Conservation (phyloP, 179 eudicot species). For the Beta corolliflora region DNA sequence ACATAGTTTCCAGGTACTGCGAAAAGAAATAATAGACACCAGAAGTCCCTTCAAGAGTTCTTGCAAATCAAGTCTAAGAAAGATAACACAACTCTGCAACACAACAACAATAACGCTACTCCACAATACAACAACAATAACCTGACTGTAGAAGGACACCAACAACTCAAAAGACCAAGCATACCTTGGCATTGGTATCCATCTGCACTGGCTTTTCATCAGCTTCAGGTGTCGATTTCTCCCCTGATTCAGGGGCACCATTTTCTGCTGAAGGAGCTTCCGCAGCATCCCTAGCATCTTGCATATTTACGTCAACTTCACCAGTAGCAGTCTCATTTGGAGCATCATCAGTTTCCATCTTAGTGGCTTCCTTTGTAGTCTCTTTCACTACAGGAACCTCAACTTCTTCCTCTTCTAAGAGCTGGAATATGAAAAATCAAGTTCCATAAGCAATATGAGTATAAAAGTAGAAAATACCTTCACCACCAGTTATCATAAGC, state of each 20-base stretch:
- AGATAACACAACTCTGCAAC: background rate
- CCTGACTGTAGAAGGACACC: too few relatives aligned
- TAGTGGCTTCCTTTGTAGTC: slow-evolving; percentile 41
- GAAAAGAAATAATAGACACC: background rate
- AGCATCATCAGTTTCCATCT: slow-evolving; percentile 77
- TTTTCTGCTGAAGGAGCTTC: slow-evolving; percentile 58
- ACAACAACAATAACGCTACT: background rate
- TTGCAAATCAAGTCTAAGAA: background rate
- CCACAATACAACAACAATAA: too few relatives aligned
- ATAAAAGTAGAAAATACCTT: background rate
- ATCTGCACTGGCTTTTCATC: slow-evolving; percentile 71
- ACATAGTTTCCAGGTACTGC: background rate
- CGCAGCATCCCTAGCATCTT: slow-evolving; percentile 56
- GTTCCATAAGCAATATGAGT: background rate
- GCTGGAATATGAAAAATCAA: slow-evolving; percentile 39
- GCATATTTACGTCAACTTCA: slow-evolving; percentile 74
- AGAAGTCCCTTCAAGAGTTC: background rate
- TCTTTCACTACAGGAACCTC: slow-evolving; percentile 80
- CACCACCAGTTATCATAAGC: background rate
- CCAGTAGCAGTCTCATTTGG: slow-evolving; percentile 39
- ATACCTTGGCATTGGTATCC: slow-evolving; percentile 81
- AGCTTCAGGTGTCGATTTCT: slow-evolving; percentile 49
- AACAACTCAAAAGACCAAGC: background rate
- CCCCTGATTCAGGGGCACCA: slow-evolving; percentile 71
- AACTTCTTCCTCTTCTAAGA: slow-evolving; percentile 83